Base-by-base conservation (phyloP, 768 basidiomycete genomes). In the Mycena galericulata region DNA sequence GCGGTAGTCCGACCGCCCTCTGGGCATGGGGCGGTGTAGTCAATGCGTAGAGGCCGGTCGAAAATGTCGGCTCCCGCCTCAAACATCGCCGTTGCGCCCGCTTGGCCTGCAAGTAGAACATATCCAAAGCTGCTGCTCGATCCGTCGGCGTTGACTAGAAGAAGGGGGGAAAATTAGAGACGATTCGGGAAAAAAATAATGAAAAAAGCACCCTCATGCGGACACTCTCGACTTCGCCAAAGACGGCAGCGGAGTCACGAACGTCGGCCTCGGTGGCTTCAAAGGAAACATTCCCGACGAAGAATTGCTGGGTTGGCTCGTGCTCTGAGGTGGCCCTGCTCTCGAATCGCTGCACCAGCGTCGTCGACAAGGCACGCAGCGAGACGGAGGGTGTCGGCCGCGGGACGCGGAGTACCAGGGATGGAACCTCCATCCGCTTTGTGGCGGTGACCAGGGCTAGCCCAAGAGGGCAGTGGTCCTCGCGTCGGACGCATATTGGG, bases 381-480 rank as follows among this genome's bases (percentile, higher is more conserved):
- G 59, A 40, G 34, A 56, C 11, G 40, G n/a, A n/a, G n/a, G 30
- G 40, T 2, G 12, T 29, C 8, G 50, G 45, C 47, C 53, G 60
- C 4, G 50, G 38, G 41, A 51, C 29, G 17, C n/a, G 55, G 22
- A 55, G 36, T 24, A 32, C 58, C 26, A 53, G 68, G 20, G 32
- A 54, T 26, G 40, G 60, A n/a, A 11, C 56, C 9, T 24, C 62
- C 36, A 46, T 62, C n/a, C 43, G 61, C 46, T 43, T 24, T 20
- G 26, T 55, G 36, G 50, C 67, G 5, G 32, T 40, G 51, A 30
- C 75, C 17, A 81, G 73, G n/a, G 76, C 77, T 47, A 73, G 63
- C 29, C 81, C n/a, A n/a, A n/a, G n/a, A n/a, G n/a, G n/a, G n/a
- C n/a, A n/a, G n/a, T n/a, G n/a, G n/a, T n/a, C n/a, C n/a, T n/a